phyloP scores from a whole-genome alignment of 768 basidiomycete species.

The Agaricus blazei region DNA sequence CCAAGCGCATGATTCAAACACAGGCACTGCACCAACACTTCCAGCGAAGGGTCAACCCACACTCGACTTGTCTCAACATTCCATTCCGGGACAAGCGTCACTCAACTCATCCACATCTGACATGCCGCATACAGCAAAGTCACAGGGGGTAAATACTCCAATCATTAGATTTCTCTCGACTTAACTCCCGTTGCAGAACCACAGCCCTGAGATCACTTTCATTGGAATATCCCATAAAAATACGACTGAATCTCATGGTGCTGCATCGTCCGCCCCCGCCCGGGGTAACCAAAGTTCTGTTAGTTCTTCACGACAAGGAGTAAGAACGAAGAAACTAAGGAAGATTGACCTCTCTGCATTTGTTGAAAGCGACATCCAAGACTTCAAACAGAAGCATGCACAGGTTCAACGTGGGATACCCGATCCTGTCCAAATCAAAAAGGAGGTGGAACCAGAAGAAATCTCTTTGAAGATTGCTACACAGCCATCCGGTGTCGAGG shows the following conservation, averaged over 20 bases:
- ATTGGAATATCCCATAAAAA: not conserved
- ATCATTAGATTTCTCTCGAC: not conserved
- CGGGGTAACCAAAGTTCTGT: not conserved
- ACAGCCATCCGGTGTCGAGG: not conserved
- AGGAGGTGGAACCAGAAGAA: conserved; percentile 4
- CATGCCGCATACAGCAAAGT: not conserved
- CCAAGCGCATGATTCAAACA: not conserved
- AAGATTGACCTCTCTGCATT: conserved; percentile 21
- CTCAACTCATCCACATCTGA: not conserved
- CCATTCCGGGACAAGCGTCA: not conserved
- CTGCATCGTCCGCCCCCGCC: not conserved
- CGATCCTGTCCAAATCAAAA: not conserved
- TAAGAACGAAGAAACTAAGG: conserved; percentile 23
- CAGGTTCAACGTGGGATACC: not conserved
- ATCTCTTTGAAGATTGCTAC: not conserved
- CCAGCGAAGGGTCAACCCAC: not conserved
- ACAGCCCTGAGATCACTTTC: conserved; percentile 3
- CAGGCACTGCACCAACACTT: not conserved
- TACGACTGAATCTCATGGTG: not conserved
- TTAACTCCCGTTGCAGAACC: not conserved
- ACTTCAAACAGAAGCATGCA: conserved; percentile 18
- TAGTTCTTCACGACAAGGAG: conserved; percentile 1
- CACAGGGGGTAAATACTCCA: not conserved
- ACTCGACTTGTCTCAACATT: not conserved
- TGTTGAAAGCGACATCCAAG: conserved; percentile 24